Evolutionary conservation across 1,284 basidiomycete genomes (phyloP).

Genomic region (Cystobasidium slooffiae): DNA sequence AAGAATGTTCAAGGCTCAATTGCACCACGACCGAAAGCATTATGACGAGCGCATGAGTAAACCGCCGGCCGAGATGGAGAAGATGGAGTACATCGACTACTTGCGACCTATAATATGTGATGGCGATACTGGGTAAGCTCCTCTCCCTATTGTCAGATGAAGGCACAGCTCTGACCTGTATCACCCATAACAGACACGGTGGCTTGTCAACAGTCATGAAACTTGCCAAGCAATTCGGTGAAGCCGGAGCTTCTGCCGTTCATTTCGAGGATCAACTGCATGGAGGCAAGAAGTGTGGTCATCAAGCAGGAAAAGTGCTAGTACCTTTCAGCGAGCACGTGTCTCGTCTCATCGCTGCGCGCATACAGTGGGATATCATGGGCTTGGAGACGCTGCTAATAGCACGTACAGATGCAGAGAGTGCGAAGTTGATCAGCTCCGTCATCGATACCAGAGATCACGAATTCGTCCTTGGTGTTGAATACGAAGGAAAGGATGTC

Average conservation of each 20-base stretch:
- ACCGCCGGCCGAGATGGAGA: constrained; percentile 67
- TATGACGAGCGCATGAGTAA: constrained; percentile 79
- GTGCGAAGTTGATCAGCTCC: constrained; percentile 80
- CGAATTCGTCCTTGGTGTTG: constrained; percentile 70
- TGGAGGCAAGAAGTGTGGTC: constrained; percentile 91
- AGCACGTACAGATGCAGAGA: constrained; percentile 88
- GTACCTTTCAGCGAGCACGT: constrained; percentile 85
- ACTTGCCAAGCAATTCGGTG: constrained; percentile 87
- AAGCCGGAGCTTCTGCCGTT: constrained; percentile 84
- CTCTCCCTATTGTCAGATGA: background rate
- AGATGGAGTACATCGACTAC: constrained; percentile 76
- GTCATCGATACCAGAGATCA: constrained; percentile 77
- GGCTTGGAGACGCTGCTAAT: constrained; percentile 86
- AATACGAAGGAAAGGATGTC: constrained; percentile 63
- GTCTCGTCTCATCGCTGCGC: constrained; percentile 77
- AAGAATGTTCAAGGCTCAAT: constrained; percentile 80
- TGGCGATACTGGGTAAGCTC: constrained; percentile 81
- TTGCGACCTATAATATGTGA: constrained; percentile 91
- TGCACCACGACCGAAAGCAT: constrained; percentile 82
- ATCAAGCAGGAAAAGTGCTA: constrained; percentile 90
- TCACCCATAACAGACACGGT: constrained; percentile 68
- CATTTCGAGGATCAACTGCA: constrained; percentile 92
- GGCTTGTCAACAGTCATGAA: constrained; percentile 97
- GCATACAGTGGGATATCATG: constrained; percentile 86
- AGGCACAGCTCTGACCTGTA: background rate